Conservation (phyloP, 768 basidiomycete genomes). For the Mycena metata region DNA sequence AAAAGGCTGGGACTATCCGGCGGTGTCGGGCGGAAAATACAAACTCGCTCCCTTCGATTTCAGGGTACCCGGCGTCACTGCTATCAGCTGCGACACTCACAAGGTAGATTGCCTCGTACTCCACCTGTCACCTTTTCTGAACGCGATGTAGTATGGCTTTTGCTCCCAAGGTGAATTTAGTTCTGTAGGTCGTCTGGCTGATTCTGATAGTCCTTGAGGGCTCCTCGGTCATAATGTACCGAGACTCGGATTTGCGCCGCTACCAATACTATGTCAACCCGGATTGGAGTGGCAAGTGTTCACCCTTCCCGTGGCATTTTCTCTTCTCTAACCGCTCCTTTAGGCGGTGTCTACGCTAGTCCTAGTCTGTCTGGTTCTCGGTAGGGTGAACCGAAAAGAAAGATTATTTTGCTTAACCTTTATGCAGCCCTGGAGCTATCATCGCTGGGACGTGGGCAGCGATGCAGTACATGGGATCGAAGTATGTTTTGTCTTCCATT, state of each 20-base stretch:
- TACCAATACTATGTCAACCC: conserved; percentile 92
- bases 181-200: conserved; percentile 14
- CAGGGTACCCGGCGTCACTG: conserved; percentile 89
- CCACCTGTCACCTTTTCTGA: conserved; percentile 15
- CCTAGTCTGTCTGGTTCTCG: conserved; percentile 92
- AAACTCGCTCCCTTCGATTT: conserved; percentile 89
- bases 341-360: conserved; percentile 91
- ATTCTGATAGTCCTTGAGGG: conserved; percentile 61
- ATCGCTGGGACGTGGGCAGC: conserved; percentile 98
- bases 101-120: conserved; percentile 64
- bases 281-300: conserved; percentile 76
- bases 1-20: conserved; percentile 78
- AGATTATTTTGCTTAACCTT: conserved; percentile 6
- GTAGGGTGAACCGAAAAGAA: conserved; percentile 55
- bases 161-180: conserved; percentile 80
- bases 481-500: conserved; percentile 59
- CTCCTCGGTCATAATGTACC: conserved; percentile 96
- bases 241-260: conserved; percentile 77
- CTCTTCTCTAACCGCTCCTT: conserved; percentile 6
- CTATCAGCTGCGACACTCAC: conserved; percentile 96
- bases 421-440: conserved; percentile 85
- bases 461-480: conserved; percentile 91
- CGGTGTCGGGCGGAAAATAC: conserved; percentile 67
- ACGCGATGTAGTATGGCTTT: conserved; percentile 82
- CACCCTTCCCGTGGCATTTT: neutral